A percentile compares a stretch with the other conserved stretches of the same genome.
Conservation (phyloP, 2,329 filamentous ascomycete species). For the Neofusicoccum cordaticola region DNA sequence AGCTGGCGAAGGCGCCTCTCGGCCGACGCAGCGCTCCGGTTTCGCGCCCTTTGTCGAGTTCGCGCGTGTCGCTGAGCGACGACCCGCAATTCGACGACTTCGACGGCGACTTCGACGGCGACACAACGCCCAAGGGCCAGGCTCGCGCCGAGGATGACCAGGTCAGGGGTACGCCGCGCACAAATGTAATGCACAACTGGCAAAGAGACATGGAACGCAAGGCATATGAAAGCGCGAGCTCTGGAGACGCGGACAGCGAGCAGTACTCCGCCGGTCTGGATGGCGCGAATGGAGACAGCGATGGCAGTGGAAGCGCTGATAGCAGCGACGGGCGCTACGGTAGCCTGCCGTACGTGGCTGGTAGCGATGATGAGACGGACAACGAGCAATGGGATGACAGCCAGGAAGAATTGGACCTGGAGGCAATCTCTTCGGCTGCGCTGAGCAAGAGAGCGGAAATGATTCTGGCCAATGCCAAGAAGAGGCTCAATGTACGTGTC, state of each 20-base stretch:
- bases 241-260: background rate
- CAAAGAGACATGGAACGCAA: constrained; percentile 11
- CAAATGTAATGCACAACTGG: constrained; percentile 15
- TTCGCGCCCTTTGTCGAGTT: background rate
- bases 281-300: background rate
- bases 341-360: constrained; percentile 25
- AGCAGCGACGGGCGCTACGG: constrained; percentile 29
- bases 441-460: constrained; percentile 81
- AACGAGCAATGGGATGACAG: constrained; percentile 35
- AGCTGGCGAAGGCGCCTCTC: constrained; percentile 28
- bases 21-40: constrained; percentile 24
- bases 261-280: constrained; percentile 1
- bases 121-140: constrained; percentile 13
- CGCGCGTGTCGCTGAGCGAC: background rate
- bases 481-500: constrained; percentile 71
- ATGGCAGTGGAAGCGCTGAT: constrained; percentile 23
- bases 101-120: constrained; percentile 13
- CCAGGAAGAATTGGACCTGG: constrained; percentile 49
- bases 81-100: background rate
- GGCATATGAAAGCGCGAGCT: background rate
- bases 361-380: constrained; percentile 35
- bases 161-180: constrained; percentile 1
- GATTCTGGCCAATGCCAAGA: constrained; percentile 90
- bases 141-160: background rate
- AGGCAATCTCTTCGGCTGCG: constrained; percentile 68